Evolutionary conservation across 225 moss, liverwort and hornwort genomes (phyloP).

Genomic region (Rhytidiadelphus loreus): DNA sequence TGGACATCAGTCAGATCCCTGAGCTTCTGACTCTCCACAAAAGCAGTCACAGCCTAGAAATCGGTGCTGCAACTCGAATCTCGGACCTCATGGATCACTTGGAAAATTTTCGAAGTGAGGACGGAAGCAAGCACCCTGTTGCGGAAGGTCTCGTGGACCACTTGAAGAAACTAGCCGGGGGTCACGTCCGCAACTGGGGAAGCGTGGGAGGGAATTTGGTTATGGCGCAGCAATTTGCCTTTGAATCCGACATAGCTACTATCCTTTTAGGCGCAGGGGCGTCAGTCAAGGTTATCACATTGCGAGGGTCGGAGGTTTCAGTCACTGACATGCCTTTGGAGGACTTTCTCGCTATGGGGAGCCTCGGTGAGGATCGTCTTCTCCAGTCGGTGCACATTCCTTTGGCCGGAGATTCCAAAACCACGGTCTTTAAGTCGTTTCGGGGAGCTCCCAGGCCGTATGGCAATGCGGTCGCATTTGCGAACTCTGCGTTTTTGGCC

Average conservation of each 20-base stretch:
- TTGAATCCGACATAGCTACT: slow-evolving; percentile 67
- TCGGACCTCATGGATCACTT: slow-evolving; percentile 39
- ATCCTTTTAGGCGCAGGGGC: slow-evolving; percentile 61
- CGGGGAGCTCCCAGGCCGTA: slow-evolving; percentile 45
- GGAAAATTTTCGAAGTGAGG: not conserved
- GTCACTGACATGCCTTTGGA: slow-evolving; percentile 1
- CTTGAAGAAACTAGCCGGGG: slow-evolving; percentile 39
- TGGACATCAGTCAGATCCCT: slow-evolving; percentile 49
- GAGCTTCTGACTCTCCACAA: slow-evolving; percentile 28
- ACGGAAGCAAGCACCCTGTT: not conserved
- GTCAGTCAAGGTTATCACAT: slow-evolving; percentile 23
- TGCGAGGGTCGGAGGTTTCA: not conserved
- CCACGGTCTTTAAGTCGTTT: slow-evolving; percentile 45
- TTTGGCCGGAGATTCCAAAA: not conserved
- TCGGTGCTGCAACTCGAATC: slow-evolving; percentile 60
- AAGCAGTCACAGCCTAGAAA: slow-evolving; percentile 9
- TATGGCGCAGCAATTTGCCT: slow-evolving; percentile 43
- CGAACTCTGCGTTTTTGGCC: not conserved
- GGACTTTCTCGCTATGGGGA: slow-evolving; percentile 6
- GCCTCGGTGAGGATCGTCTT: not conserved
- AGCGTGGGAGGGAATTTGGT: slow-evolving; percentile 74
- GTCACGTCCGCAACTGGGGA: slow-evolving; percentile 60
- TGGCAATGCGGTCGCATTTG: slow-evolving; percentile 4
- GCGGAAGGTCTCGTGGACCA: slow-evolving; percentile 41
- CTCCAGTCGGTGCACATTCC: slow-evolving; percentile 20